Evolutionary conservation across 148 eudicot species (phyloP).

Genomic region (Chenopodium berlandieri): DNA sequence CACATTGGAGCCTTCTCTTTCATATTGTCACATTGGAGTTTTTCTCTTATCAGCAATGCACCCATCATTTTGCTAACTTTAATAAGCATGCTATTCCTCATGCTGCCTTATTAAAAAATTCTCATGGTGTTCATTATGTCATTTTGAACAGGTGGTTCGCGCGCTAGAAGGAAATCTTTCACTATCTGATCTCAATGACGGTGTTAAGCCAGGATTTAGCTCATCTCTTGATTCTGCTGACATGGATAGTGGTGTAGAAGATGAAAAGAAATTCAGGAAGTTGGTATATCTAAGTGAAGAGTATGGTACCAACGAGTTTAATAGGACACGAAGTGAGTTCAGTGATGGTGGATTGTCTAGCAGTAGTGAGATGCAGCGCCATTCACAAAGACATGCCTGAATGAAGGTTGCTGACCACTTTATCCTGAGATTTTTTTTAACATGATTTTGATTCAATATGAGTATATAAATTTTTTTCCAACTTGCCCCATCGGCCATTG

Average conservation of each 20-base stretch:
- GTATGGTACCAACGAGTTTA: constrained; percentile 38
- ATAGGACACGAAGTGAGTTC: constrained; percentile 24
- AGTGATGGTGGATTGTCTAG: constrained; percentile 8
- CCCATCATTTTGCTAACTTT: neutral
- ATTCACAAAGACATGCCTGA: neutral
- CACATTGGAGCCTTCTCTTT: too few relatives aligned
- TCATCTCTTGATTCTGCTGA: constrained; percentile 11
- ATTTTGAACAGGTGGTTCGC: constrained; percentile 57
- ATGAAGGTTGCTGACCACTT: neutral
- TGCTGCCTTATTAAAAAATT: neutral
- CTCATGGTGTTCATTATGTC: constrained; percentile 1
- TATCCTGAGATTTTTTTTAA: neutral
- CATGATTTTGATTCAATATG: neutral
- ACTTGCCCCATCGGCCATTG: neutral
- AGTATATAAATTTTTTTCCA: neutral
- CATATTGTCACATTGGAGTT: too few relatives aligned
- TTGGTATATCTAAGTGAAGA: constrained; percentile 41
- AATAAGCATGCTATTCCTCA: neutral
- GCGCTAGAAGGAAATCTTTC: constrained; percentile 71
- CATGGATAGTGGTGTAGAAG: constrained; percentile 21
- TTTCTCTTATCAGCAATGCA: too few relatives aligned
- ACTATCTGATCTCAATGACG: constrained; percentile 58
- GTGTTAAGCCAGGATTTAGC: constrained; percentile 46
- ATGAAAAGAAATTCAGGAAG: constrained; percentile 49
- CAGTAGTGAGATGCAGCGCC: constrained; percentile 10